Percentiles rank a stretch among this genome's conserved stretches.
Evolutionary conservation across 495 filamentous ascomycete genomes (phyloP).

Genomic region (Tuber magnatum): DNA sequence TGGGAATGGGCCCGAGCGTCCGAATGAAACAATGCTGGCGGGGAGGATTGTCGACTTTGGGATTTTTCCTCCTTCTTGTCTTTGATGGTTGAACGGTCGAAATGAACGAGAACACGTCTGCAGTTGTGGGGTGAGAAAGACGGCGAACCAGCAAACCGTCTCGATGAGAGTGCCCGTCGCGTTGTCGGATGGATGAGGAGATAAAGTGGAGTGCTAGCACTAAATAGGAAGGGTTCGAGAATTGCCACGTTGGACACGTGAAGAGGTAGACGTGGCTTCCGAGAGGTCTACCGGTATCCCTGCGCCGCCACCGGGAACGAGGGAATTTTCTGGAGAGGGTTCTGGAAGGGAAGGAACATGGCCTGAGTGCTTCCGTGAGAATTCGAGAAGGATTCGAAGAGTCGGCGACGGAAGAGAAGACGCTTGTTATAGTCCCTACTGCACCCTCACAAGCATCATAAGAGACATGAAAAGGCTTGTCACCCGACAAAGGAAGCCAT

Average conservation of each 20-base stretch:
- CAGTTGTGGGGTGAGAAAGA: not conserved
- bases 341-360: not conserved
- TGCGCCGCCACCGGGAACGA: not conserved
- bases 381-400: not conserved
- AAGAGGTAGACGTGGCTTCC: not conserved
- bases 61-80: not conserved
- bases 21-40: not conserved
- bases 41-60: not conserved
- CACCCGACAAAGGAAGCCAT: not conserved
- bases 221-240: constrained; percentile 3
- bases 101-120: not conserved
- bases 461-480: not conserved
- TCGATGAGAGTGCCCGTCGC: not conserved
- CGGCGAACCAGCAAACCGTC: not conserved
- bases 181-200: constrained; percentile 1
- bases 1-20: not conserved
- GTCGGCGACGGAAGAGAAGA: not conserved
- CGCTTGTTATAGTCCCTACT: not conserved
- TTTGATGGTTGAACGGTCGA: not conserved
- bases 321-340: not conserved
- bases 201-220: not conserved
- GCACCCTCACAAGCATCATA: not conserved
- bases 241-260: constrained; percentile 6
- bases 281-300: not conserved
- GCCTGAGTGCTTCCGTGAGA: not conserved